Conservation (phyloP, 23 red algal genomes). For the Gracilaria gracilis region DNA sequence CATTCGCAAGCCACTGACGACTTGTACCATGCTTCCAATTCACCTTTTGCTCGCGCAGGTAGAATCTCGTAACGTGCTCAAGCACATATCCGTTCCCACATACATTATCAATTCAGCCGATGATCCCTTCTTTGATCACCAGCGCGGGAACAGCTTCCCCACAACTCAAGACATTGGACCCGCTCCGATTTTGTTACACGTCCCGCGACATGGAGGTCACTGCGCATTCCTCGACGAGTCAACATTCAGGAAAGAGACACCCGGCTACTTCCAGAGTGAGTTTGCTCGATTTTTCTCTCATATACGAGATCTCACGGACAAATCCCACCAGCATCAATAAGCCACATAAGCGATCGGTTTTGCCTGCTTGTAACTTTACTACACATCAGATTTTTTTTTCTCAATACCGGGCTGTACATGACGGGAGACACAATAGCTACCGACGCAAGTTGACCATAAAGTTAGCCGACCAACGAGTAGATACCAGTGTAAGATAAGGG, state of each 20-base stretch:
- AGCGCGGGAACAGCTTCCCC: slow-evolving; percentile 51
- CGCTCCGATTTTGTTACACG: slow-evolving; percentile 68
- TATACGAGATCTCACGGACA: slow-evolving; percentile 27
- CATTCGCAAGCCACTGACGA: background rate
- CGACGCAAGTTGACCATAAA: slow-evolving; percentile 16
- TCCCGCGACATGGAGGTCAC: slow-evolving; percentile 85
- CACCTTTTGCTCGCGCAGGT: slow-evolving; percentile 2
- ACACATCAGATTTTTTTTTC: slow-evolving; percentile 11
- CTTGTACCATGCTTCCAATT: background rate
- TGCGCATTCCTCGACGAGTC: slow-evolving; percentile 81
- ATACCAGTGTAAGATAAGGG: background rate
- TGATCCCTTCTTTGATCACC: slow-evolving; percentile 88
- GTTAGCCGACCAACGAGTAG: background rate
- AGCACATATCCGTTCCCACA: slow-evolving; percentile 65
- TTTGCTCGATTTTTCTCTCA: slow-evolving; percentile 71
- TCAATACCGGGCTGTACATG: slow-evolving; percentile 4
- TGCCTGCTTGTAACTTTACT: slow-evolving; percentile 20
- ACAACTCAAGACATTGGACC: slow-evolving; percentile 55
- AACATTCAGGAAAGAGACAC: slow-evolving; percentile 3
- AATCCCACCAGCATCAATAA: background rate
- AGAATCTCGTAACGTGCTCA: slow-evolving; percentile 68
- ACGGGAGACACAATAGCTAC: slow-evolving; percentile 9
- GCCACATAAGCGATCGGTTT: background rate
- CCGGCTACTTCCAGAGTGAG: slow-evolving; percentile 68
- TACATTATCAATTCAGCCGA: slow-evolving; percentile 77